phyloP scores from a whole-genome alignment of 2,329 filamentous ascomycete genomes.

The Hymenoscyphus albidus region DNA sequence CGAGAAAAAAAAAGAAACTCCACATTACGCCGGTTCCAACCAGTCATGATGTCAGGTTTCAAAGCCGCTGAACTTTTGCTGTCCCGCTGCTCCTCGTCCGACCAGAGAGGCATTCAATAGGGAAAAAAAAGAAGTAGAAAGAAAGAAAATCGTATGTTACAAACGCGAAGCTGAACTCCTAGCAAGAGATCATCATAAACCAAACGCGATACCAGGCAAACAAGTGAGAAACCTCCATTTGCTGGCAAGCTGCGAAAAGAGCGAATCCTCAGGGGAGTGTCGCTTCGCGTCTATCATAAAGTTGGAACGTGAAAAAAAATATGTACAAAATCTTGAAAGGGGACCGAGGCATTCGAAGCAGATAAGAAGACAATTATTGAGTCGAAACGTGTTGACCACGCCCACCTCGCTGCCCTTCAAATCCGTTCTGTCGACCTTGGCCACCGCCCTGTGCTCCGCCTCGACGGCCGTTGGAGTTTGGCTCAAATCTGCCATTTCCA shows the following conservation, averaged over 20 bases:
- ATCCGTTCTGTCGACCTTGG: constrained; percentile 31
- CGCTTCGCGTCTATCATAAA: constrained; percentile 32
- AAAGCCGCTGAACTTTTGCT: constrained; percentile 35
- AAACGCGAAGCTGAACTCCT: constrained; percentile 29
- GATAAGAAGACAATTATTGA: constrained; percentile 26
- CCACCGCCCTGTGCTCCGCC: constrained; percentile 31
- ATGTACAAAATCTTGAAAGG: constrained; percentile 34
- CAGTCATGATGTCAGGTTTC: constrained; percentile 33
- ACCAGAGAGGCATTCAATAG: constrained; percentile 26
- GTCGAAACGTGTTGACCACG: constrained; percentile 30
- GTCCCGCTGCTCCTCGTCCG: constrained; percentile 29
- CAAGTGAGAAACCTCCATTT: constrained; percentile 16
- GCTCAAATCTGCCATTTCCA: constrained; percentile 29
- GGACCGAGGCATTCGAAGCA: constrained; percentile 9
- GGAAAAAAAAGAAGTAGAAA: constrained; percentile 21
- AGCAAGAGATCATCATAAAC: constrained; percentile 21
- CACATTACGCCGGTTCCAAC: constrained; percentile 21
- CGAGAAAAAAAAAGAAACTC: constrained; percentile 29
- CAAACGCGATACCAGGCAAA: constrained; percentile 20
- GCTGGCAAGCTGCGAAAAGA: constrained; percentile 20
- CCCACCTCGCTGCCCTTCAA: constrained; percentile 32
- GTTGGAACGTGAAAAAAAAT: constrained; percentile 27
- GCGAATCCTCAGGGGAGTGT: constrained; percentile 21
- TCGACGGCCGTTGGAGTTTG: constrained; percentile 24
- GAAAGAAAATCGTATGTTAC: constrained; percentile 36